A percentile compares a stretch with the other conserved stretches of the same genome.
Evolutionary conservation across 2,329 filamentous ascomycete species (phyloP).

Genomic region (Tolypocladium tropicale): DNA sequence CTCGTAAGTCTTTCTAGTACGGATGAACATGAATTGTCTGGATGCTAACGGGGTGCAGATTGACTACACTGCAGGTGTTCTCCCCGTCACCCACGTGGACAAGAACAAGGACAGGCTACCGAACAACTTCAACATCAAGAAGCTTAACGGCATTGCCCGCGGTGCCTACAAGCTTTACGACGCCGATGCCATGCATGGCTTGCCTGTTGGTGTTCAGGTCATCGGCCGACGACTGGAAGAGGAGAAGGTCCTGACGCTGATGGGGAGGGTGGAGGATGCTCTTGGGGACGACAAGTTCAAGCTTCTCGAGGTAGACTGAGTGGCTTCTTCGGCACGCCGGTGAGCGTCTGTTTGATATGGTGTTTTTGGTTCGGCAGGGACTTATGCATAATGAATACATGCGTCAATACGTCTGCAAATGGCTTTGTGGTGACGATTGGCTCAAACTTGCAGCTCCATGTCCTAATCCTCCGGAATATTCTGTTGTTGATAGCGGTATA

Average conservation of each 20-base stretch:
- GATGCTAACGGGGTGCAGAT: slow-evolving; percentile 37
- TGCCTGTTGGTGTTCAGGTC: slow-evolving; percentile 80
- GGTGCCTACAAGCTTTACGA: slow-evolving; percentile 86
- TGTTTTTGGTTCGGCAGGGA: background rate
- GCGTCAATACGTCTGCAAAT: too few species aligned
- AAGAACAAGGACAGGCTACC: slow-evolving; percentile 56
- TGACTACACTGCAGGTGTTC: slow-evolving; percentile 73
- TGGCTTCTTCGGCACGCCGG: background rate
- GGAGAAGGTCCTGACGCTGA: slow-evolving; percentile 75
- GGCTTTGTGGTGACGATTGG: background rate
- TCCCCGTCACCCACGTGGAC: slow-evolving; percentile 82
- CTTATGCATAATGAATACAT: background rate
- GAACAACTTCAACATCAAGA: slow-evolving; percentile 44
- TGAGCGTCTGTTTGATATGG: background rate
- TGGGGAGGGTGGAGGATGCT: slow-evolving; percentile 69
- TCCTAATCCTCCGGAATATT: background rate
- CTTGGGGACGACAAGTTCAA: slow-evolving; percentile 48
- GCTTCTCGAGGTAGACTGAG: slow-evolving; percentile 36
- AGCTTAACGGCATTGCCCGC: slow-evolving; percentile 67
- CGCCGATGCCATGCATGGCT: slow-evolving; percentile 69
- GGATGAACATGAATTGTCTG: background rate
- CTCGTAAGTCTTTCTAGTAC: slow-evolving; percentile 40
- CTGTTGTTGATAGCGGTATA: too few species aligned
- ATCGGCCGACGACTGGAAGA: slow-evolving; percentile 73
- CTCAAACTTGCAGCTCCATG: background rate